Conservation (phyloP, 2,329 filamentous ascomycete species). For the Cladosporium sp. region DNA sequence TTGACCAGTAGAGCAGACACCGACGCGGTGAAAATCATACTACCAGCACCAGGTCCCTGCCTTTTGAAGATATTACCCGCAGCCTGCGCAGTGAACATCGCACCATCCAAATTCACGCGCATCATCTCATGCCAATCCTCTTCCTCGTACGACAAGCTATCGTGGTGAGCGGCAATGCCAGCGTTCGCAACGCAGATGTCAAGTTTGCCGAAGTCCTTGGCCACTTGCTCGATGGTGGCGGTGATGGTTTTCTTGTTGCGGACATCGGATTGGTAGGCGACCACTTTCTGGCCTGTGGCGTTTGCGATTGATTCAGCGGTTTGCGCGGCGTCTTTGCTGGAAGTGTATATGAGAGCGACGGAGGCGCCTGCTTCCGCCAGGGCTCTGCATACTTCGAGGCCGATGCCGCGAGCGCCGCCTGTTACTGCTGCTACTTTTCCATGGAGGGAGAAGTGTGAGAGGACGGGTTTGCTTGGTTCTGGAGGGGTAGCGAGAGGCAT, state of each 20-base stretch:
- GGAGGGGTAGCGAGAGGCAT: constrained; percentile 24
- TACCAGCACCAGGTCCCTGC: constrained; percentile 62
- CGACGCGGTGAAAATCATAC: constrained; percentile 83
- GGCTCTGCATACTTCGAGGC: constrained; percentile 29
- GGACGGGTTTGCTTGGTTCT: constrained; percentile 15
- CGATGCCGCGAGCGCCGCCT: constrained; percentile 33
- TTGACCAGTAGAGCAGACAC: constrained; percentile 77
- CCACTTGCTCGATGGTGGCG: constrained; percentile 37
- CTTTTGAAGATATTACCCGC: constrained; percentile 83
- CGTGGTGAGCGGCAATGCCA: constrained; percentile 48
- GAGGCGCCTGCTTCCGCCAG: constrained; percentile 39
- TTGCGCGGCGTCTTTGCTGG: constrained; percentile 30
- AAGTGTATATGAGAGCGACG: constrained; percentile 42
- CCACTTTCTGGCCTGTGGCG: constrained; percentile 30
- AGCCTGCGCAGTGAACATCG: constrained; percentile 75
- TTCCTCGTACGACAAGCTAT: constrained; percentile 16
- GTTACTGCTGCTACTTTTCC: constrained; percentile 33
- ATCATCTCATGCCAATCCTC: constrained; percentile 30
- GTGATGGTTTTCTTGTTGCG: constrained; percentile 39
- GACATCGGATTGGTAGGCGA: constrained; percentile 46
- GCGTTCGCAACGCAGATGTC: constrained; percentile 78
- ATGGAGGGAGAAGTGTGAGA: constrained; percentile 30
- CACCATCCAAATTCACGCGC: constrained; percentile 90
- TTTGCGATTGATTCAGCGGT: constrained; percentile 29
- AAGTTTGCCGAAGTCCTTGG: constrained; percentile 65